Percentiles rank a stretch among this genome's conserved stretches.
Conservation (phyloP, 2,329 filamentous ascomycete species). For the Apiospora arundinis region DNA sequence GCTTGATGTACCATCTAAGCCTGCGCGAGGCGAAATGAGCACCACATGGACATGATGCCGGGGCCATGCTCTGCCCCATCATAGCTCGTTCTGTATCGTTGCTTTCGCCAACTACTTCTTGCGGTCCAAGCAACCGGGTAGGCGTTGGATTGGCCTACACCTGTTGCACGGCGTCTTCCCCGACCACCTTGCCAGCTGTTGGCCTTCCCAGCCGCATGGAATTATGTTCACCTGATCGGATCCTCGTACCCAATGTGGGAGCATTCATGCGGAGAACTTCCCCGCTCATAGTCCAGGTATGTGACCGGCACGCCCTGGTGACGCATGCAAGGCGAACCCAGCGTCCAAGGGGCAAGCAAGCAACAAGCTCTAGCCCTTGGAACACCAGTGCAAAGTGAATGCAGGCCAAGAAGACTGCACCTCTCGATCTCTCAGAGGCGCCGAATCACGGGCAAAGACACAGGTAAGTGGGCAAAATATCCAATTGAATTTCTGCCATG, state of each 20-base stretch:
- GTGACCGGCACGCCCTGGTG: not conserved
- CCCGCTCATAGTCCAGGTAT: not conserved
- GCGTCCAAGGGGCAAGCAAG: too few relatives aligned
- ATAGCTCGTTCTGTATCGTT: too few relatives aligned
- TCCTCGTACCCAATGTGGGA: not conserved
- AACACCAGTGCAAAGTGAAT: too few relatives aligned
- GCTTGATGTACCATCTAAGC: too few relatives aligned
- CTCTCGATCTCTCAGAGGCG: not conserved
- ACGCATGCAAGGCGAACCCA: not conserved
- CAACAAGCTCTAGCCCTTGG: not conserved
- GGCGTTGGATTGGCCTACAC: too few relatives aligned
- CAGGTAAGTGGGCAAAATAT: not conserved
- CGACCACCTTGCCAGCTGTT: not conserved
- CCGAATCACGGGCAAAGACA: not conserved
- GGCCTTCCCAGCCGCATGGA: not conserved
- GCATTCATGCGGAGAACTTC: not conserved
- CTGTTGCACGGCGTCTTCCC: too few relatives aligned
- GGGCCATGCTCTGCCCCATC: too few relatives aligned
- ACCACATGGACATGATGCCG: too few relatives aligned
- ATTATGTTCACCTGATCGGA: not conserved
- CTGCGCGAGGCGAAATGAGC: too few relatives aligned
- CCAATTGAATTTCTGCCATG: not conserved
- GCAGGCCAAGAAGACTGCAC: not conserved
- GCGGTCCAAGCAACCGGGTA: too few relatives aligned
- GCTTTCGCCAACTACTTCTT: too few relatives aligned